These are phyloP conservation scores for Arabis alpina DNA, from an alignment of 345 rosid genomes.

Conservation along the genomic window DNA sequence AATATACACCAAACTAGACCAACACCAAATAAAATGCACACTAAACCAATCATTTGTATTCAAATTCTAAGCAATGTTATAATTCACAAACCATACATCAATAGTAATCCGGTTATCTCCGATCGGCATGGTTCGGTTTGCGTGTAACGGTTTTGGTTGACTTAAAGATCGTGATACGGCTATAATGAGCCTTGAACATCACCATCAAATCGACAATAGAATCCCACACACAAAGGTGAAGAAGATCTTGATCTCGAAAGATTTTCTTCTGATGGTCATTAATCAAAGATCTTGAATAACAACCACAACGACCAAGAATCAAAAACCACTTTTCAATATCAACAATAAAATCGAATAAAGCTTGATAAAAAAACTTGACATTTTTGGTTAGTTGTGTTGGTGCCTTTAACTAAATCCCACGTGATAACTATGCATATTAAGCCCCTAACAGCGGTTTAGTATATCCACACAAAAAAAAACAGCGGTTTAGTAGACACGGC, in stretches of 20 bases:
- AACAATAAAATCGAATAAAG: constrained; percentile 29
- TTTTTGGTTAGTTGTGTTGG: background rate
- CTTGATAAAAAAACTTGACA: constrained; percentile 1
- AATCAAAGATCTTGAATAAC: constrained; percentile 23
- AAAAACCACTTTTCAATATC: constrained; percentile 5
- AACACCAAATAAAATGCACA: background rate
- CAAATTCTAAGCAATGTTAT: background rate
- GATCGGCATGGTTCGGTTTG: background rate
- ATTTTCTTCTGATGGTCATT: constrained; percentile 39
- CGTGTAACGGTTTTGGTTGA: constrained; percentile 29
- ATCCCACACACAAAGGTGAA: constrained; percentile 37
- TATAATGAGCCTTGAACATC: constrained; percentile 38
- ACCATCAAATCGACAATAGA: constrained; percentile 28
- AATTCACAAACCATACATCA: constrained; percentile 16
- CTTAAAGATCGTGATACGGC: constrained; percentile 22
- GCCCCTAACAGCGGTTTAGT: background rate
- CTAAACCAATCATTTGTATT: constrained; percentile 4
- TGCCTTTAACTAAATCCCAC: constrained; percentile 1
- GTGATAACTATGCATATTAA: constrained; percentile 1
- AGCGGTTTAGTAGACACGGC: constrained; percentile 2
- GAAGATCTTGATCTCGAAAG: constrained; percentile 34
- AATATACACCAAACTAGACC: background rate
- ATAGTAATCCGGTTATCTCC: background rate
- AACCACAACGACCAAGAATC: constrained; percentile 30
- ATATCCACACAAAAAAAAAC: background rate